These are phyloP conservation scores for Colletotrichum zoysiae DNA, from an alignment of 2,329 filamentous ascomycete species.

Conservation along the genomic window DNA sequence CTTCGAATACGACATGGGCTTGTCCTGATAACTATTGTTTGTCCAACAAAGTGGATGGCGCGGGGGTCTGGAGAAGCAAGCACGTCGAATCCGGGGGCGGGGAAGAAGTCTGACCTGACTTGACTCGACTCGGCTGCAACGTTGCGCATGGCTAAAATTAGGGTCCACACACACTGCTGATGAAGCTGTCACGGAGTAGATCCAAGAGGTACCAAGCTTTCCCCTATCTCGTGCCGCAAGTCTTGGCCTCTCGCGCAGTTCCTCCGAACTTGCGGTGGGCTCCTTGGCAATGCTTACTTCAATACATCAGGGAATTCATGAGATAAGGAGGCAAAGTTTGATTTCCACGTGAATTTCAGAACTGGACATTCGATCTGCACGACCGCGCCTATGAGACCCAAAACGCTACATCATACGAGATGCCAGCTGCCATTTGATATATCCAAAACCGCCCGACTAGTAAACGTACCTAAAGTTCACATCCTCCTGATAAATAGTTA, in stretches of 20 bases:
- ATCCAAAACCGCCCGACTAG: neutral
- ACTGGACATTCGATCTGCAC: neutral
- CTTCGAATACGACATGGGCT: neutral
- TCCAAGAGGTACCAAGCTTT: neutral
- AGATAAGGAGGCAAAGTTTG: neutral
- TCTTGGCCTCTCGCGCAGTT: neutral
- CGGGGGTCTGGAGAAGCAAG: constrained; percentile 14
- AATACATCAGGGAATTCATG: no score
- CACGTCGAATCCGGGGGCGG: neutral
- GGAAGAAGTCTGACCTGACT: constrained; percentile 11
- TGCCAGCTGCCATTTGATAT: no score
- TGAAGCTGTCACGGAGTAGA: neutral
- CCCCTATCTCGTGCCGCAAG: no score
- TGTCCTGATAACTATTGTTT: neutral
- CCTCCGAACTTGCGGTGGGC: neutral
- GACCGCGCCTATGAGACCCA: neutral
- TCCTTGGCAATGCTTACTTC: neutral
- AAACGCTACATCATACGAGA: neutral
- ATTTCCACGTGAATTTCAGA: neutral
- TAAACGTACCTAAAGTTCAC: constrained; percentile 34
- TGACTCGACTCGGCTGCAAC: neutral
- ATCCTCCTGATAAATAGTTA: constrained; percentile 19
- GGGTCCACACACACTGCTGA: neutral
- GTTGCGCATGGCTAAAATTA: neutral
- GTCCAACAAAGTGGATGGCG: constrained; percentile 23